Base-by-base conservation (phyloP, 2,329 filamentous ascomycete species). In the Raffaelea deltoideospora region DNA sequence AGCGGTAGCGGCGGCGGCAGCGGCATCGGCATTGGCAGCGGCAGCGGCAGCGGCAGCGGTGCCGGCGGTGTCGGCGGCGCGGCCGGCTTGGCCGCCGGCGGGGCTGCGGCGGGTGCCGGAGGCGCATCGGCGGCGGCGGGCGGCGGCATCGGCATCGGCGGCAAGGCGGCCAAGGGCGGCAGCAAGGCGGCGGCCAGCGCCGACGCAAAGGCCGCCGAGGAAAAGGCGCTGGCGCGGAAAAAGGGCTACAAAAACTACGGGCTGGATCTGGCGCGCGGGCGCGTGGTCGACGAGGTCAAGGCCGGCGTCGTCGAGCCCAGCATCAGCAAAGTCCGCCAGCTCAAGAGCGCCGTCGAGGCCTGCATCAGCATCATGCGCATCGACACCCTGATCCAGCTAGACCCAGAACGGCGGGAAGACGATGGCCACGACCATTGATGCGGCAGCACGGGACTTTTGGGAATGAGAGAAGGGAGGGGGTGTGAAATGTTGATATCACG, bases 161-260 rank as follows among this genome's bases (percentile, higher is more conserved):
- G 29, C 22, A n/a, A n/a, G n/a, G n/a, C n/a, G n/a, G n/a, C n/a
- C n/a, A n/a, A n/a, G n/a, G n/a, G n/a, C n/a, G n/a, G n/a, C n/a
- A n/a, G n/a, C n/a, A n/a, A n/a, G n/a, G n/a, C n/a, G n/a, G n/a
- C n/a, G n/a, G n/a, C n/a, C n/a, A n/a, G n/a, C n/a, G n/a, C n/a
- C n/a, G n/a, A n/a, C n/a, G n/a, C 19, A 5, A 2, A 20, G 13
- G 29, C 17, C 17, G 83, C 88, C 58, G 80, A 93, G 51, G 85
- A 90, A 58, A 94, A 92, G 69, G 77, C 76, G 37, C 69, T 90
- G 40, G 85, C 86, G 34, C 85, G 84, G 60, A 90, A 88, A 64
- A 95, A 94, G 76, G 83, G 82, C 50, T 98, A 96, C 69, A 90
- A 88, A 65, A 98, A 98, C 69, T 98, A 98, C 59, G 90, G 90